Base-by-base conservation (phyloP, 768 basidiomycete species). In the Boletus fagicola region DNA sequence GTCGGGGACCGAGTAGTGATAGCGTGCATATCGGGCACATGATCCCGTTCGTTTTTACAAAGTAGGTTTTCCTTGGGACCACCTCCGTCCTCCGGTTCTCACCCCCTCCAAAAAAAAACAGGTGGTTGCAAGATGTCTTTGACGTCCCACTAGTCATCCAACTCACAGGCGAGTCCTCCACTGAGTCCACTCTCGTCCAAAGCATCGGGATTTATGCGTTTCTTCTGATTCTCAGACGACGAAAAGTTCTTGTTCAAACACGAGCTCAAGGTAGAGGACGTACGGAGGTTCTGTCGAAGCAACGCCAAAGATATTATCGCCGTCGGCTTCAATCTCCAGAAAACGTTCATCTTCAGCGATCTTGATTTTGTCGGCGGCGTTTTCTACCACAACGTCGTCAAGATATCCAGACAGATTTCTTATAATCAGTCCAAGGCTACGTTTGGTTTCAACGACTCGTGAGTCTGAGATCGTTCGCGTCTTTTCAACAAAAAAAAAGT, bases 241-340 rank as follows among this genome's bases (percentile, higher is more conserved):
- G 97, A 99, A 72, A 99, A 99, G 72, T 99, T 98, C 78, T 74
- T 99, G 47, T 97, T 99, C 83, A 96, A 98, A 73, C 91, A 94
- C 54, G 90, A 90, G 62, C 83, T 97, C 58, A 95, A 92, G 71
- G 80, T 91, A 36, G 92, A 98, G 62, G 88, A 98, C 70, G 90
- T 90, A 22, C 84, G 85, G 68, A 77, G 78, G 24, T 98, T 94
- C 70, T 83, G 92, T 9, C 81, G 82, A 55, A 82, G 84, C 68
- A 99, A 98, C 68, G 89, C 94, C n/a, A 84, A 82, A 62, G 96
- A 98, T 72, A 96, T 98, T 67, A 98, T 99, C 64, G 94, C 97
- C 1, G 90, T 95, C 58, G 97, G 97, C 1, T 94, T 98, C 75
- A 82, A 95, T 57, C 78, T 84, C 24, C 83, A 94, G 56, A 92